Evolutionary conservation across 139 green algal genomes (phyloP).

Genomic region (Zygnema cylindricum): DNA sequence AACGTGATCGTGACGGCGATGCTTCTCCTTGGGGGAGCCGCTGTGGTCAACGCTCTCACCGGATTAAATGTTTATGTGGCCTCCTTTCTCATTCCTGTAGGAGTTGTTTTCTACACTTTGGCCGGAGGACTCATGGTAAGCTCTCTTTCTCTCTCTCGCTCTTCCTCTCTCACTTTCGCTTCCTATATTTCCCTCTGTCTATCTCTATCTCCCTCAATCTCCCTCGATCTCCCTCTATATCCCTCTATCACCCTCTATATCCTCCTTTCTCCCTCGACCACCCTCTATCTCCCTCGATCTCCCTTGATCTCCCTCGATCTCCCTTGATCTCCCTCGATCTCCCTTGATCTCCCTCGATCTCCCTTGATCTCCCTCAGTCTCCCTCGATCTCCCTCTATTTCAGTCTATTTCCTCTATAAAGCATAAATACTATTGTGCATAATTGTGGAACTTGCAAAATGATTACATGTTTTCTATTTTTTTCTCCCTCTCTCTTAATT

Average conservation of each 20-base stretch:
- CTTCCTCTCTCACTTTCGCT: neutral
- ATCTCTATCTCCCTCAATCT: neutral
- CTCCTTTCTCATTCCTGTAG: conserved; percentile 66
- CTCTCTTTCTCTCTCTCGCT: neutral
- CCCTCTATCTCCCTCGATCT: neutral
- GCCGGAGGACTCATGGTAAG: conserved; percentile 85
- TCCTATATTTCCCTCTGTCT: neutral
- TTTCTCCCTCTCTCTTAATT: conserved; percentile 11
- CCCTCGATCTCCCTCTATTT: conserved; percentile 17
- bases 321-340: conserved; percentile 87
- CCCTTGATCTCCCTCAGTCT: neutral
- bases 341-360: neutral
- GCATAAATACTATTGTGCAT: no score
- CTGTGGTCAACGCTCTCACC: conserved; percentile 87
- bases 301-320: conserved; percentile 73
- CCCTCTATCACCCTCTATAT: neutral
- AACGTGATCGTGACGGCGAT: conserved; percentile 93
- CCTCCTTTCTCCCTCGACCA: neutral
- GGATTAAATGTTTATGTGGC: conserved; percentile 72
- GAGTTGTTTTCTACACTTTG: conserved; percentile 90
- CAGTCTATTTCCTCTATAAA: no score
- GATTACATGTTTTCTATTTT: no score
- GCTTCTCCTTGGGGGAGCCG: conserved; percentile 81
- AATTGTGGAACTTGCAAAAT: no score
- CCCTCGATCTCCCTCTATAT: neutral